Evolutionary conservation across 2,329 filamentous ascomycete genomes (phyloP).

Genomic region (Nemania sp.): DNA sequence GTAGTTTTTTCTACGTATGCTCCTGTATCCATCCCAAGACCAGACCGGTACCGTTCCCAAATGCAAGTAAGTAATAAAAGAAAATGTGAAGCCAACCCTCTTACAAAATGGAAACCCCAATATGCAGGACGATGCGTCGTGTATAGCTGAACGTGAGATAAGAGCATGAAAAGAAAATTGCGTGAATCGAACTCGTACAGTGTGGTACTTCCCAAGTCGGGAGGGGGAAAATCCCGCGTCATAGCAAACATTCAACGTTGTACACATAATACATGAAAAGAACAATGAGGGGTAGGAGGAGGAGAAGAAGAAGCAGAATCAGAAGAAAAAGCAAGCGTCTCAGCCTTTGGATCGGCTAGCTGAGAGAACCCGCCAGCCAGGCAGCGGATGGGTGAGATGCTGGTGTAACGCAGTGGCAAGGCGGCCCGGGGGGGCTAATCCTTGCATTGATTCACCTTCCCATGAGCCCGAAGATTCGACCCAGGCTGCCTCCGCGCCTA

Average conservation of each 20-base stretch:
- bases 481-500: neutral
- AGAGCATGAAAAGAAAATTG: neutral
- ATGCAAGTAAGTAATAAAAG: neutral
- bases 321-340: neutral
- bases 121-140: neutral
- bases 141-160: neutral
- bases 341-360: neutral
- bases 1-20: neutral
- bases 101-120: neutral
- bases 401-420: too few relatives aligned
- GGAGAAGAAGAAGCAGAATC: neutral
- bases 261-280: too few relatives aligned
- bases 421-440: neutral
- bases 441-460: neutral
- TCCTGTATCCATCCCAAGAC: neutral
- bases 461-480: neutral
- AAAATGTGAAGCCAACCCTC: neutral
- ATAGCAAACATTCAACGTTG: constrained; percentile 20
- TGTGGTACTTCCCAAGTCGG: neutral
- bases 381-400: too few relatives aligned
- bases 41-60: neutral
- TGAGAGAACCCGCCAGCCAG: too few relatives aligned
- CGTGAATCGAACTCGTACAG: constrained; percentile 1
- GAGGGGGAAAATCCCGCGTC: neutral
- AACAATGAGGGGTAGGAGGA: too few relatives aligned